Percentiles rank a stretch among this genome's conserved stretches.
phyloP scores from a whole-genome alignment of 495 filamentous ascomycete species.

The Schizothecium vesticola region DNA sequence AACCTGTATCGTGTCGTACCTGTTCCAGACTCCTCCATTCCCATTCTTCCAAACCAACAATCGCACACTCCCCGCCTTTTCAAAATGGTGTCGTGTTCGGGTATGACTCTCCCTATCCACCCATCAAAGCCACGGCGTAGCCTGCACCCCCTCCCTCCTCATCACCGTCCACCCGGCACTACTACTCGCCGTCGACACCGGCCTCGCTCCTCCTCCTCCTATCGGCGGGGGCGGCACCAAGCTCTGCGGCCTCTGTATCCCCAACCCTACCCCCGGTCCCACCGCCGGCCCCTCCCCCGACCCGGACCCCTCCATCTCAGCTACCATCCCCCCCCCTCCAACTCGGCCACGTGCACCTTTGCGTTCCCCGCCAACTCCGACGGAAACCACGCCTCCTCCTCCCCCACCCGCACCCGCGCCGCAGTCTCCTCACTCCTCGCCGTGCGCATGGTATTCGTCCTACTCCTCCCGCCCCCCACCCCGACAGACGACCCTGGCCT shows the following conservation, averaged over 20 bases:
- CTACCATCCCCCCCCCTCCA: not conserved
- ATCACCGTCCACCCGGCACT: conserved; percentile 14
- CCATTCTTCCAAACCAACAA: not conserved
- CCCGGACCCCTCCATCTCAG: not conserved
- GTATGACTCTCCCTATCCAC: not conserved
- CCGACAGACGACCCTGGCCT: not conserved
- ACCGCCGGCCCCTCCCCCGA: not conserved
- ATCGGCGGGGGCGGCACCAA: not conserved
- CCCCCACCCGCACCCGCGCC: not conserved
- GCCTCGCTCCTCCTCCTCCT: not conserved
- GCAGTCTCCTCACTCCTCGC: not conserved
- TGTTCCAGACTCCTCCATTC: not conserved
- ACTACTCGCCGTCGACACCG: conserved; percentile 2
- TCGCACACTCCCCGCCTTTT: not conserved
- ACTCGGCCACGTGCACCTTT: not conserved
- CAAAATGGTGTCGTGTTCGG: not conserved
- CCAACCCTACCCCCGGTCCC: not conserved
- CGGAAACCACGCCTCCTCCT: not conserved
- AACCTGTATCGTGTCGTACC: not conserved
- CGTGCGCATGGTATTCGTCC: not conserved
- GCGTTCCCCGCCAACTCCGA: not conserved
- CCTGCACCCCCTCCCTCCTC: conserved; percentile 5
- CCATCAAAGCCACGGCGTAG: conserved; percentile 14
- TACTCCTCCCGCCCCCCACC: not conserved
- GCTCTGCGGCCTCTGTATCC: not conserved